phyloP scores from a whole-genome alignment of 2,329 filamentous ascomycete species.

The Aspergillus bombycis region DNA sequence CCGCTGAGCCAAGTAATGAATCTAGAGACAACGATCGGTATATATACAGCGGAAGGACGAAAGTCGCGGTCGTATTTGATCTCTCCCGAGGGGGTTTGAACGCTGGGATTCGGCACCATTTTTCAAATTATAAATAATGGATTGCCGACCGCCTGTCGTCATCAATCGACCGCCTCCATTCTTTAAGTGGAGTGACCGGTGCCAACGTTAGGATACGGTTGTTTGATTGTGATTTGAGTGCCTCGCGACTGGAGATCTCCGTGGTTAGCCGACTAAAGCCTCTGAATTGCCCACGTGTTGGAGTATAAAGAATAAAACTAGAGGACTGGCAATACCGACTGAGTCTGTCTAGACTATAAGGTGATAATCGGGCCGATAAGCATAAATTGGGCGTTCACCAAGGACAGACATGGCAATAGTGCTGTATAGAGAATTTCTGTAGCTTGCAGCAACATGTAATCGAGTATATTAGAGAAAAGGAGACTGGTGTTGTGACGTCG shows the following conservation, averaged over 20 bases:
- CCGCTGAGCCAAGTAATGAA: not conserved
- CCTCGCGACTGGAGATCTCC: not conserved
- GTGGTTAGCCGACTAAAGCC: not conserved
- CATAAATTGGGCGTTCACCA: not conserved
- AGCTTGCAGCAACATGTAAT: not conserved
- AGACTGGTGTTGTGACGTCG: slow-evolving; percentile 1
- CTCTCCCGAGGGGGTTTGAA: not conserved
- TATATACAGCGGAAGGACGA: not conserved
- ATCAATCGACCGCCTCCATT: slow-evolving; percentile 8
- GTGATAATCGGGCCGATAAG: not conserved
- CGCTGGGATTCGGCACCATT: not conserved
- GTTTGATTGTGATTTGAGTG: not conserved
- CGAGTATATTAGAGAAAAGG: not conserved
- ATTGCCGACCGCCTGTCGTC: slow-evolving; percentile 15
- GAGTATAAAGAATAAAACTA: not conserved
- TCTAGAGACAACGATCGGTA: not conserved
- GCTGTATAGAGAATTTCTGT: not conserved
- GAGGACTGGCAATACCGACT: not conserved
- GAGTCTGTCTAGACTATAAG: not conserved
- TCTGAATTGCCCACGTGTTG: not conserved
- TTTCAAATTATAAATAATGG: slow-evolving; percentile 2
- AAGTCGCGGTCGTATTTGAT: not conserved
- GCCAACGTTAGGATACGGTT: not conserved
- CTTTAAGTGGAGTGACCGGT: not conserved
- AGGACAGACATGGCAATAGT: not conserved